These are phyloP conservation scores for Panellus pusillus DNA, from an alignment of 768 basidiomycete genomes.

Conservation along the genomic window DNA sequence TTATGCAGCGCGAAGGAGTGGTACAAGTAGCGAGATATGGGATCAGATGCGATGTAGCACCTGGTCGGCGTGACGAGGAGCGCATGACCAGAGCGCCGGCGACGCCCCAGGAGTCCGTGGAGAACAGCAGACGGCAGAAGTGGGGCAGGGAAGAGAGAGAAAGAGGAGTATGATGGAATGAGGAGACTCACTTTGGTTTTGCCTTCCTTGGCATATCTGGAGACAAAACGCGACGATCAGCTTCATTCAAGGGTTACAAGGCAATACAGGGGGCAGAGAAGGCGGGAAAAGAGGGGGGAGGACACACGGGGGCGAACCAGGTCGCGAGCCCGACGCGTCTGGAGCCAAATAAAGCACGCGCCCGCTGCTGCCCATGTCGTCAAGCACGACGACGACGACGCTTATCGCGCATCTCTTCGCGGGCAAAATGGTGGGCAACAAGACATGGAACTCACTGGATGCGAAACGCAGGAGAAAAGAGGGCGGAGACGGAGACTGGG, in stretches of 20 bases:
- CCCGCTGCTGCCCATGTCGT: conserved; percentile 12
- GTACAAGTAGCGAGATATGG: background rate
- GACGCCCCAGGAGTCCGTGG: conserved; percentile 2
- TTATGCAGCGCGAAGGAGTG: background rate
- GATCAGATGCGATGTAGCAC: conserved; percentile 10
- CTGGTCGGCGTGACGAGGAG: conserved; percentile 1
- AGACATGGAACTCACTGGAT: conserved; percentile 17
- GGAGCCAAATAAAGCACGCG: conserved; percentile 37
- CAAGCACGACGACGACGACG: conserved; percentile 28
- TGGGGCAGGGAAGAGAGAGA: conserved; percentile 12
- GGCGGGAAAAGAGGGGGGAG: conserved; percentile 18
- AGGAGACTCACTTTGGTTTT: conserved; percentile 52
- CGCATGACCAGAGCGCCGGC: background rate
- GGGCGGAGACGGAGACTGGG: conserved; percentile 10
- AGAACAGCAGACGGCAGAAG: conserved; percentile 1
- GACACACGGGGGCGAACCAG: conserved; percentile 23
- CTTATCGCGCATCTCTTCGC: conserved; percentile 10
- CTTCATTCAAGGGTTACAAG: conserved; percentile 26
- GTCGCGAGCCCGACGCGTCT: conserved; percentile 36
- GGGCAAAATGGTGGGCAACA: conserved; percentile 11
- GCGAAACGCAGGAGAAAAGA: background rate
- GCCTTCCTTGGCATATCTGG: conserved; percentile 59
- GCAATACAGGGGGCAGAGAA: conserved; percentile 10
- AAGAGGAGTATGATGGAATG: conserved; percentile 19
- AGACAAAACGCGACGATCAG: conserved; percentile 31